Evolutionary conservation across 2,329 filamentous ascomycete genomes (phyloP), one percentile per base, ranked within the genome.

Genomic region (Microdochium bolleyi): DNA sequence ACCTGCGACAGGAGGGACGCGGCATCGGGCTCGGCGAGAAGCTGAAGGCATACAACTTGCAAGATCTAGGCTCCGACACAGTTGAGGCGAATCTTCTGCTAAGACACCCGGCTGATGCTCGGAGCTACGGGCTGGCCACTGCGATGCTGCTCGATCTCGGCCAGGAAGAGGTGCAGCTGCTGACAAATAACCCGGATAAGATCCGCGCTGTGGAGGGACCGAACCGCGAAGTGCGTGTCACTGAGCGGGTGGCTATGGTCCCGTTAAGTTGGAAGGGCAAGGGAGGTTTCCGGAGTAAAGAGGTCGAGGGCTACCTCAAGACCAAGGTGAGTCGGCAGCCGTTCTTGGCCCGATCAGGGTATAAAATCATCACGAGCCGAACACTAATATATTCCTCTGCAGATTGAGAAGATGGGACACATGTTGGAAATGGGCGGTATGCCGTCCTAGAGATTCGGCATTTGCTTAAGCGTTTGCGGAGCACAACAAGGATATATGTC

Each of bases 141-240:
- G 92, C 92, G 0, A 97, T 99, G 79, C 75, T 99, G 52, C 77
- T 85, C 55, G 94, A 99, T 71, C 73, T 99, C 27, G 92, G 89
- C 0, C 79, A 95, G 60, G 69, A 73, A 13, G 88, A 92, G 25
- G 85, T 97, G 51, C 78, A 89, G 34, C 73, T 99, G 50, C 73
- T 99, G 61, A 99, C 94, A 10, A 99, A 99, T 68, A 99, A 99
- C 63, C 94, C 94, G 0, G 94, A 99, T 62, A 99, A 99, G 74
- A 89, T 99, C 44, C 78, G 90, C 16, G 94, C 94, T 0, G 88
- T 99, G 0, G 94, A 99, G 68, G 94, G 94, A 0, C 92, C 92
- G 0, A 89, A 89, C 58, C 76, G 91, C 11, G 92, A 99, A 71
- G 79, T 99, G 13, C 79, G 87, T 9, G 94, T 99, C 2, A 88